Evolutionary conservation across 352 stramenopile genomes (phyloP).

Genomic region (Phytophthora podocarpi): DNA sequence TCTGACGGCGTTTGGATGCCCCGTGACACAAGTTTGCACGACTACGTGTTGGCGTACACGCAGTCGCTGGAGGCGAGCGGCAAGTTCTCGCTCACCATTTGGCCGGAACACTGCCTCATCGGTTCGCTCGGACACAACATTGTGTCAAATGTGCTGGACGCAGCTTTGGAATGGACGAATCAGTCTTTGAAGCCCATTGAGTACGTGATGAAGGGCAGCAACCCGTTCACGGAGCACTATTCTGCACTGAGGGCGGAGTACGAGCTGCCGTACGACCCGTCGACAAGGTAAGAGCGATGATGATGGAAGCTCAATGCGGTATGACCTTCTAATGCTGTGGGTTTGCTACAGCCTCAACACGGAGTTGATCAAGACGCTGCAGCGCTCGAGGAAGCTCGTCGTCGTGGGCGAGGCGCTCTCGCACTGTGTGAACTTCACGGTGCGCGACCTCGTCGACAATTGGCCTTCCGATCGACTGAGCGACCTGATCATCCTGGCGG

Average conservation of each 20-base stretch:
- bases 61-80: slow-evolving; percentile 73
- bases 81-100: slow-evolving; percentile 92
- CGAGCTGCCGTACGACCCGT: slow-evolving; percentile 59
- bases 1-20: slow-evolving; percentile 54
- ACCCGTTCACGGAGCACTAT: too few species aligned
- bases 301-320: too few species aligned
- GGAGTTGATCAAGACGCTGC: slow-evolving; percentile 81
- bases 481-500: slow-evolving; percentile 66
- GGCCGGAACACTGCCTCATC: slow-evolving; percentile 96
- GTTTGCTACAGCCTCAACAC: slow-evolving; percentile 81
- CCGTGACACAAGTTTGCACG: slow-evolving; percentile 52
- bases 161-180: too few species aligned
- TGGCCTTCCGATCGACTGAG: slow-evolving; percentile 66
- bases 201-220: too few species aligned
- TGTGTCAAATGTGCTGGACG: slow-evolving; percentile 71
- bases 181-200: too few species aligned
- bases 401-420: slow-evolving; percentile 93
- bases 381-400: slow-evolving; percentile 70
- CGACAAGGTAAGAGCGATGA: slow-evolving; percentile 35
- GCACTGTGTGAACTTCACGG: slow-evolving; percentile 96
- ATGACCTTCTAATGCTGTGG: too few species aligned
- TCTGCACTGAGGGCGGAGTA: slow-evolving; percentile 92
- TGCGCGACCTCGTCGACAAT: slow-evolving; percentile 86
- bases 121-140: slow-evolving; percentile 87
- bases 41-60: slow-evolving; percentile 89